Evolutionary conservation across 2,329 filamentous ascomycete genomes (phyloP).

Genomic region (Endothia cerciana): DNA sequence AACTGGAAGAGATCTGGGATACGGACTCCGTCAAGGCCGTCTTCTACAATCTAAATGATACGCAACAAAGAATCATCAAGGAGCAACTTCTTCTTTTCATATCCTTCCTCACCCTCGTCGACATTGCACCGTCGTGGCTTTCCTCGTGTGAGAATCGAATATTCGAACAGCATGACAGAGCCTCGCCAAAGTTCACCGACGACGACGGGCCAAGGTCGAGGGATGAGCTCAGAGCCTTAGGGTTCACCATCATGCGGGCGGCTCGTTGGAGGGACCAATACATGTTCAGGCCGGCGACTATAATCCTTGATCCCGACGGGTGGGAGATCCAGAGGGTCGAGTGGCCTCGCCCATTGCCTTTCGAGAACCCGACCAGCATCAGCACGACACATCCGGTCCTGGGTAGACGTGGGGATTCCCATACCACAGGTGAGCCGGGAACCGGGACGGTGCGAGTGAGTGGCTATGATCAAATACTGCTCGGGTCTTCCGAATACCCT

Average conservation of each 20-base stretch:
- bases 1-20: constrained; percentile 12
- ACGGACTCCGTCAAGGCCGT: constrained; percentile 1
- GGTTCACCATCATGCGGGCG: constrained; percentile 11
- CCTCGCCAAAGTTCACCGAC: constrained; percentile 10
- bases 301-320: constrained; percentile 17
- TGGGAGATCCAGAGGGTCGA: constrained; percentile 22
- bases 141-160: constrained; percentile 3
- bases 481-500: no score
- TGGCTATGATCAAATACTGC: neutral
- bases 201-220: constrained; percentile 1
- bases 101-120: constrained; percentile 20
- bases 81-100: constrained; percentile 17
- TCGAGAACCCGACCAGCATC: constrained; percentile 10
- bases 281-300: constrained; percentile 21
- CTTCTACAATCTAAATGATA: constrained; percentile 16
- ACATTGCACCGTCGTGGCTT: constrained; percentile 5
- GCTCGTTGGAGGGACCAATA: constrained; percentile 20
- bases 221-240: constrained; percentile 1
- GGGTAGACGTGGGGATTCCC: constrained; percentile 6
- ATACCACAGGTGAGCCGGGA: constrained; percentile 1
- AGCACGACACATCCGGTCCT: neutral
- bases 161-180: constrained; percentile 4
- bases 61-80: neutral
- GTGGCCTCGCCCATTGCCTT: constrained; percentile 8
- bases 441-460: constrained; percentile 21